phyloP scores from a whole-genome alignment of 2,329 filamentous ascomycete genomes.

The Aspergillus novofumigatus region DNA sequence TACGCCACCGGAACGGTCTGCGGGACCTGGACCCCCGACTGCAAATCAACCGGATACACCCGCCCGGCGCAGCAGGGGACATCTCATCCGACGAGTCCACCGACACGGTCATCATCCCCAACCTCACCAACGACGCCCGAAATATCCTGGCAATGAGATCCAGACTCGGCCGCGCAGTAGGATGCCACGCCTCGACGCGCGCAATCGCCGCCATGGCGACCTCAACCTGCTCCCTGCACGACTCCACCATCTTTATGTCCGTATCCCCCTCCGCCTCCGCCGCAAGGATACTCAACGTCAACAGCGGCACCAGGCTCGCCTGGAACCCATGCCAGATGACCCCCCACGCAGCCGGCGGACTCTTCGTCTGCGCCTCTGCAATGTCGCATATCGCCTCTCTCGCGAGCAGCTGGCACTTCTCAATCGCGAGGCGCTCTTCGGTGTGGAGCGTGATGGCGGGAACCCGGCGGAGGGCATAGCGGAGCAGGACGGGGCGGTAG shows the following conservation, averaged over 20 bases:
- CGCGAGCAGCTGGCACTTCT: constrained; percentile 65
- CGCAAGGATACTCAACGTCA: not conserved
- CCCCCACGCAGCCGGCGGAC: constrained; percentile 73
- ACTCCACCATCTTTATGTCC: not conserved
- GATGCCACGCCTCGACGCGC: not conserved
- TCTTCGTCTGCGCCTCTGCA: constrained; percentile 60
- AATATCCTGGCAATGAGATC: not conserved
- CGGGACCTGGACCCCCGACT: not conserved
- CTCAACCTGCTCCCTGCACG: not conserved
- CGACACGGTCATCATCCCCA: not conserved
- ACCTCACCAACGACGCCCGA: not conserved
- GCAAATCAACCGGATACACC: not conserved
- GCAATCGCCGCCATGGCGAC: not conserved
- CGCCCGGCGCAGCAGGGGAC: not conserved
- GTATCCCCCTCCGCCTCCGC: not conserved
- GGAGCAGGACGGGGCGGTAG: constrained; percentile 65
- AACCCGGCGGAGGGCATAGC: constrained; percentile 51
- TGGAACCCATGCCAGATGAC: constrained; percentile 76
- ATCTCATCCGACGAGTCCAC: not conserved
- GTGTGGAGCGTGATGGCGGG: constrained; percentile 46
- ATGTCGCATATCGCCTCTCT: constrained; percentile 68
- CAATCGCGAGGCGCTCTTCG: constrained; percentile 62
- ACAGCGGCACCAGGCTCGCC: constrained; percentile 68
- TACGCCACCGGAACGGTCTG: not conserved
- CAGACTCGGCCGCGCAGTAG: not conserved